These are phyloP conservation scores for Xylaria digitata DNA, from an alignment of 2,329 filamentous ascomycete genomes.

Conservation along the genomic window DNA sequence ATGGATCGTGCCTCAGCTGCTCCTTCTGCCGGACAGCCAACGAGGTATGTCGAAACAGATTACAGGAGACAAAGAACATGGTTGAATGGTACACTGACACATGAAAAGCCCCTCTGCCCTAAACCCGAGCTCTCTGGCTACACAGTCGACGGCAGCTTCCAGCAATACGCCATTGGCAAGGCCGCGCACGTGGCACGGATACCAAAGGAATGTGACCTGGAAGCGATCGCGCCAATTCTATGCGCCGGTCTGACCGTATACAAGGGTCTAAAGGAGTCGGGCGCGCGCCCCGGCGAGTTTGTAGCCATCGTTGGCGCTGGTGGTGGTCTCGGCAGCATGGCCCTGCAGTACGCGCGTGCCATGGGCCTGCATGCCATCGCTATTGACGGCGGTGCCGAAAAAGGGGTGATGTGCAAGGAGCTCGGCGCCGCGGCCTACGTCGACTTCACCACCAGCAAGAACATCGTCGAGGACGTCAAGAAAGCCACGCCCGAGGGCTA, in stretches of 20 bases:
- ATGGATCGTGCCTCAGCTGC: conserved; percentile 86
- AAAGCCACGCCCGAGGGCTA: conserved; percentile 81
- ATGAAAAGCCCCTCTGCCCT: conserved; percentile 73
- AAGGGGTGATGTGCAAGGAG: conserved; percentile 74
- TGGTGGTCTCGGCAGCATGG: conserved; percentile 80
- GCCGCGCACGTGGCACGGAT: conserved; percentile 86
- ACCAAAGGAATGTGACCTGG: conserved; percentile 79
- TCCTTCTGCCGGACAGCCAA: conserved; percentile 83
- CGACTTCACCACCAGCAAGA: conserved; percentile 81
- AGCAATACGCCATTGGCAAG: conserved; percentile 91
- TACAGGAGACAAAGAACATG: neutral
- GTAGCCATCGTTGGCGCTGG: conserved; percentile 89
- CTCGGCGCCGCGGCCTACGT: conserved; percentile 80
- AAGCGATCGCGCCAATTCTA: conserved; percentile 81
- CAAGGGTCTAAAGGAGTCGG: conserved; percentile 90
- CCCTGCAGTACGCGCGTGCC: conserved; percentile 87
- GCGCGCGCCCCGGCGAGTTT: conserved; percentile 76
- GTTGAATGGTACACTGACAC: conserved; percentile 7
- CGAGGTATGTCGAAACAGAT: conserved; percentile 58
- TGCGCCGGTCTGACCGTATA: conserved; percentile 91
- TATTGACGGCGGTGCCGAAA: conserved; percentile 86
- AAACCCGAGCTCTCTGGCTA: conserved; percentile 84
- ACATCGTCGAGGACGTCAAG: conserved; percentile 87
- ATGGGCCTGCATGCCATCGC: conserved; percentile 87
- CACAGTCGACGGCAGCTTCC: conserved; percentile 92